phyloP scores from a whole-genome alignment of 768 basidiomycete species.

The Termitomyces sp. region DNA sequence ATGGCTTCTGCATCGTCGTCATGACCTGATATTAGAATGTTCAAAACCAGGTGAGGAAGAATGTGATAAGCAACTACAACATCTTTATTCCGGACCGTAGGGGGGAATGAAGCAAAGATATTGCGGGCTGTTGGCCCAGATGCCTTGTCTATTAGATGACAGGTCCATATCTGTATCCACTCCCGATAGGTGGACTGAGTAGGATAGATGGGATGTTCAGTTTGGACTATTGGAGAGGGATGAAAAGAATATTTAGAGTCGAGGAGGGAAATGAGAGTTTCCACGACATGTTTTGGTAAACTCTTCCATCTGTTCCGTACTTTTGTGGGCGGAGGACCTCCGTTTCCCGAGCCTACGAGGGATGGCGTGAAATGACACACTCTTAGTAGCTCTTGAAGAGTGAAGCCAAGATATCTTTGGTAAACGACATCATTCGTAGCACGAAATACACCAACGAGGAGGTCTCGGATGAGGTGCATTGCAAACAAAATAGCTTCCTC shows the following conservation, averaged over 20 bases:
- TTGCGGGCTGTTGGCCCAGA: constrained; percentile 50
- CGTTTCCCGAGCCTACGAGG: constrained; percentile 53
- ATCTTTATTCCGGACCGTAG: constrained; percentile 80
- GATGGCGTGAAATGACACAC: constrained; percentile 83
- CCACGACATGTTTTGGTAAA: constrained; percentile 78
- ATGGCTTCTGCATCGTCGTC: constrained; percentile 61
- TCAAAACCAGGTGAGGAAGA: constrained; percentile 87
- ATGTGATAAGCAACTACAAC: constrained; percentile 91
- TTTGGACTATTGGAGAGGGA: constrained; percentile 31
- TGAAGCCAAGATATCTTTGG: constrained; percentile 84
- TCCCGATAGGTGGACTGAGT: constrained; percentile 81
- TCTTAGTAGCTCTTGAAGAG: constrained; percentile 84
- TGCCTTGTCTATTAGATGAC: constrained; percentile 67
- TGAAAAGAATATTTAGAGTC: constrained; percentile 59
- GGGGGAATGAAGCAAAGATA: constrained; percentile 77
- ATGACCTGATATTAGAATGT: constrained; percentile 73
- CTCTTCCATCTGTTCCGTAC: constrained; percentile 73
- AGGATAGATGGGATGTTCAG: constrained; percentile 75
- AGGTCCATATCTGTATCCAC: constrained; percentile 92
- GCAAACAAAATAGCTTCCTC: constrained; percentile 76
- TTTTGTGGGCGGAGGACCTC: constrained; percentile 52
- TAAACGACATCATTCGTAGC: constrained; percentile 93
- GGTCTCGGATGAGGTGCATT: constrained; percentile 76
- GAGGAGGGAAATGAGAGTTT: constrained; percentile 82
- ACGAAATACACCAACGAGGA: constrained; percentile 86